Conservation (phyloP, 768 basidiomycete genomes). For the Pleurotus platypus region DNA sequence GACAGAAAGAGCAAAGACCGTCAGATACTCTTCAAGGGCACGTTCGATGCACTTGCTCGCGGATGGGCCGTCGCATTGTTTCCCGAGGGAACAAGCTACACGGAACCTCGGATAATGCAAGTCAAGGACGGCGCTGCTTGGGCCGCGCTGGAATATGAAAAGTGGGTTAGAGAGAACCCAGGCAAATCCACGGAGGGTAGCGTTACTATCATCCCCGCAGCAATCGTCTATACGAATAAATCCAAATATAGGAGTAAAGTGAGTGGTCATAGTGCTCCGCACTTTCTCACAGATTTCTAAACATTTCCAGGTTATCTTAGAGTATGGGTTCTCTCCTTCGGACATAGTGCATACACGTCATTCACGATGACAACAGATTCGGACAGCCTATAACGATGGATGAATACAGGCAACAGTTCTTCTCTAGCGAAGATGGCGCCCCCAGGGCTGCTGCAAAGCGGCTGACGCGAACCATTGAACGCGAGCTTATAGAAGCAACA, state of each 20-base stretch:
- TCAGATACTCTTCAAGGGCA: conserved; percentile 81
- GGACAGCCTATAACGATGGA: conserved; percentile 78
- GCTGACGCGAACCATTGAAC: conserved; percentile 73
- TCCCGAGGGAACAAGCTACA: conserved; percentile 92
- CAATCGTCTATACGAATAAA: conserved; percentile 95
- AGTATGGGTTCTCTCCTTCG: conserved; percentile 39
- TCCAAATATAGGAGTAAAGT: conserved; percentile 91
- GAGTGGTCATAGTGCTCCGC: conserved; percentile 26
- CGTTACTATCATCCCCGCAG: conserved; percentile 66
- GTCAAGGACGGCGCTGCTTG: conserved; percentile 93
- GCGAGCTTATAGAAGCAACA: conserved; percentile 67
- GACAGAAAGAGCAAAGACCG: conserved; percentile 94
- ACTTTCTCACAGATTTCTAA: conserved; percentile 5
- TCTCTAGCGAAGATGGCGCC: conserved; percentile 62
- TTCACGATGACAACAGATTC: conserved; percentile 49
- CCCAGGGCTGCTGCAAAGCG: conserved; percentile 81
- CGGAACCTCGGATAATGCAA: conserved; percentile 89
- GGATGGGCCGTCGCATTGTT: conserved; percentile 89
- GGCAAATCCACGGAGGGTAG: conserved; percentile 43
- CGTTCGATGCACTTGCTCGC: conserved; percentile 78
- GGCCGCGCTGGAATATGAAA: conserved; percentile 90
- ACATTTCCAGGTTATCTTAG: conserved; percentile 58
- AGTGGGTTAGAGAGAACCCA: conserved; percentile 65
- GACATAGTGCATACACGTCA: conserved; percentile 9
- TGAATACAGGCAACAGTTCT: conserved; percentile 72